These are phyloP conservation scores for Macrotyloma uniflorum DNA, from an alignment of 306 rosid species.

Conservation along the genomic window DNA sequence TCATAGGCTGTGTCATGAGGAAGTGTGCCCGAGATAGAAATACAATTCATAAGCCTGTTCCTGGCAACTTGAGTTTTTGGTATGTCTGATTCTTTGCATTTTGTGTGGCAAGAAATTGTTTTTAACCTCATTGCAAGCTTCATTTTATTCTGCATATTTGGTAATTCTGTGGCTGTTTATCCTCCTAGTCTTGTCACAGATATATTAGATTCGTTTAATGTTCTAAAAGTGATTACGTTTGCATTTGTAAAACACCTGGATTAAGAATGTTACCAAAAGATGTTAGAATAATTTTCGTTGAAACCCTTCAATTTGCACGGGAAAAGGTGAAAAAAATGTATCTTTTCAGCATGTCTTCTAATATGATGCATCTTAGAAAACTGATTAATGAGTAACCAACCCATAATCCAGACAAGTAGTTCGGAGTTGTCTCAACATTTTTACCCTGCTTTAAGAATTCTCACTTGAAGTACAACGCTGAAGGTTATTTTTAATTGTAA, in stretches of 20 bases:
- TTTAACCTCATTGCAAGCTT: background rate
- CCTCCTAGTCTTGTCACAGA: background rate
- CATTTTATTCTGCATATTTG: background rate
- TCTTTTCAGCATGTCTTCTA: background rate
- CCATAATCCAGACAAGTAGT: constrained; percentile 17
- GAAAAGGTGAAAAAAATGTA: constrained; percentile 4
- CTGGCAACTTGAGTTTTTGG: constrained; percentile 18
- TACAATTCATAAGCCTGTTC: background rate
- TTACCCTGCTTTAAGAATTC: constrained; percentile 9
- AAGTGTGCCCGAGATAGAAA: constrained; percentile 14
- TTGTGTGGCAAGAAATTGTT: background rate
- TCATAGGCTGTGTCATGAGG: background rate
- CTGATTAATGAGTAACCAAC: constrained; percentile 5
- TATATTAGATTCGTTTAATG: background rate
- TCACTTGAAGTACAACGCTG: background rate
- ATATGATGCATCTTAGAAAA: background rate
- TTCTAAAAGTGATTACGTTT: background rate
- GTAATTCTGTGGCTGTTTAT: background rate
- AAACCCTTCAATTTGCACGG: background rate
- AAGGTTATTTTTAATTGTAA: constrained; percentile 46
- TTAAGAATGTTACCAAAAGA: background rate
- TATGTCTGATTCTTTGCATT: constrained; percentile 18
- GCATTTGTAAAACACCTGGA: constrained; percentile 5
- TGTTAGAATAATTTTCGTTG: constrained; percentile 7
- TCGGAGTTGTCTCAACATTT: background rate